Evolutionary conservation across 306 rosid species (phyloP).

Genomic region (Vigna trinervia): DNA sequence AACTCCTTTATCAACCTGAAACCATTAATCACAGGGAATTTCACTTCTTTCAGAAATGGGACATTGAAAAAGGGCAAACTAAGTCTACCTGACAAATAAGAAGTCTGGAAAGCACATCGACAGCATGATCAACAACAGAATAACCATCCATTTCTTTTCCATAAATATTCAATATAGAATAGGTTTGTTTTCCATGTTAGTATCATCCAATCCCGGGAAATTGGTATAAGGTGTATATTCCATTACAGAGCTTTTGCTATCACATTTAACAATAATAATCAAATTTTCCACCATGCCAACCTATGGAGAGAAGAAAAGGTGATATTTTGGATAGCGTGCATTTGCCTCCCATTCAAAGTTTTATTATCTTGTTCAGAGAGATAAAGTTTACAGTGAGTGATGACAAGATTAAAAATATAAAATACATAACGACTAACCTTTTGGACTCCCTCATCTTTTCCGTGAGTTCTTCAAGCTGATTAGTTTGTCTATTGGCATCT

Average conservation of each 20-base stretch:
- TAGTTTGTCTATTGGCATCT: slow-evolving; percentile 92
- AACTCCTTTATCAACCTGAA: slow-evolving; percentile 90
- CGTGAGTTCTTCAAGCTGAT: slow-evolving; percentile 94
- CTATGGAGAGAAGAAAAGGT: background rate
- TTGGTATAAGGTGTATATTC: slow-evolving; percentile 17
- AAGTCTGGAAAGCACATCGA: slow-evolving; percentile 31
- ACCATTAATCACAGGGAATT: slow-evolving; percentile 21
- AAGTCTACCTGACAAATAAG: slow-evolving; percentile 8
- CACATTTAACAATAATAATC: slow-evolving; percentile 23
- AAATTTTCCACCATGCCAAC: background rate
- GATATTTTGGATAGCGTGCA: slow-evolving; percentile 30
- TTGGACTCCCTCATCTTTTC: slow-evolving; percentile 97
- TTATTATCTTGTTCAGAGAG: slow-evolving; percentile 9
- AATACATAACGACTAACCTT: slow-evolving; percentile 54
- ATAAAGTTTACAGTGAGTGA: slow-evolving; percentile 21
- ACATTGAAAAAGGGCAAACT: background rate
- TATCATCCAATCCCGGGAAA: slow-evolving; percentile 31
- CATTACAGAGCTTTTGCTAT: slow-evolving; percentile 2
- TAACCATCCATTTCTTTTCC: background rate
- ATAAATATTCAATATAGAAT: slow-evolving; percentile 10
- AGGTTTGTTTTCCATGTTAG: slow-evolving; percentile 3
- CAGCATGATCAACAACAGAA: slow-evolving; percentile 28
- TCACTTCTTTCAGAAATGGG: slow-evolving; percentile 25
- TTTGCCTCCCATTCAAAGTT: slow-evolving; percentile 32
- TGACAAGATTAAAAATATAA: slow-evolving; percentile 24